Conservation (phyloP, 768 basidiomycete genomes). For the Fomitopsis serialis region DNA sequence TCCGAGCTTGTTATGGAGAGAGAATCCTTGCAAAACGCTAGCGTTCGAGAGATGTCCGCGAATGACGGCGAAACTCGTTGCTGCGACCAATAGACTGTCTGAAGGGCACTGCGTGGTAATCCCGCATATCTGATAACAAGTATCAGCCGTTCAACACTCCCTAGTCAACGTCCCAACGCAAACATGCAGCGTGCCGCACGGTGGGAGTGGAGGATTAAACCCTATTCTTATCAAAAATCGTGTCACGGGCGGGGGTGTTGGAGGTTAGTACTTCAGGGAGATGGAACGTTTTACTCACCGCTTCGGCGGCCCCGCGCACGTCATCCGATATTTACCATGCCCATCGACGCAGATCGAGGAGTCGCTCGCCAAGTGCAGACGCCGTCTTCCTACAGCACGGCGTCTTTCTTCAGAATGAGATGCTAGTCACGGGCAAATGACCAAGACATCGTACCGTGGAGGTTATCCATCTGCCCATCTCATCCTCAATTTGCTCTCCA, state of each 20-base stretch:
- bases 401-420: not conserved
- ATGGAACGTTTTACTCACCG: not conserved
- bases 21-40: not conserved
- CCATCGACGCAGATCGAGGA: not conserved
- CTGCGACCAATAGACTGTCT: not conserved
- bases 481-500: not conserved
- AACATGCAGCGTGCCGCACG: not conserved
- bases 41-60: not conserved
- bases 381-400: not conserved
- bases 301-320: not conserved
- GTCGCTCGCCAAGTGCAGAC: not conserved
- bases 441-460: constrained; percentile 1
- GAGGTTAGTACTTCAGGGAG: not conserved
- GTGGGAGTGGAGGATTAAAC: not conserved
- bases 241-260: not conserved
- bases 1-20: not conserved
- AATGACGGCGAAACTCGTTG: not conserved
- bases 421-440: not conserved
- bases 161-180: not conserved
- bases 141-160: not conserved
- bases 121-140: constrained; percentile 2
- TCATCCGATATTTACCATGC: not conserved
- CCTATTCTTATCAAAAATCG: constrained; percentile 3
- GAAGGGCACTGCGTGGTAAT: not conserved
- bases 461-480: not conserved